phyloP scores from a whole-genome alignment of 176 grass and related monocot species.

The Pontederia crassipes region DNA sequence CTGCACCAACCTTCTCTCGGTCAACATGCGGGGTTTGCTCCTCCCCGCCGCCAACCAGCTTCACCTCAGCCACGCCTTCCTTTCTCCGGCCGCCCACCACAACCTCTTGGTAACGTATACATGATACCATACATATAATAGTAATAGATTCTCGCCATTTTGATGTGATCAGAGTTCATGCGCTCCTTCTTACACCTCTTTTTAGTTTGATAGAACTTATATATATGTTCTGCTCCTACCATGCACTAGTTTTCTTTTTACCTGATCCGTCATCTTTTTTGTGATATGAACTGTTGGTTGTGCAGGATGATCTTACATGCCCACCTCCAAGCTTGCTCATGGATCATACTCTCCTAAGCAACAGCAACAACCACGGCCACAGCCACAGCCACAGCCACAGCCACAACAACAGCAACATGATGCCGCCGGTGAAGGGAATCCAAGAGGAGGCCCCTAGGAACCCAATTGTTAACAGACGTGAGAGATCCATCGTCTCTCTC shows the following conservation, averaged over 20 bases:
- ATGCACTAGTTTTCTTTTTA: background rate
- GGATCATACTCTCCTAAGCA: slow-evolving; percentile 27
- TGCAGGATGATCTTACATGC: slow-evolving; percentile 55
- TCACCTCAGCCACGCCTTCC: slow-evolving; percentile 49
- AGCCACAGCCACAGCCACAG: slow-evolving; percentile 35
- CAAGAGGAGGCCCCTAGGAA: background rate
- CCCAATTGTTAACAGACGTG: background rate
- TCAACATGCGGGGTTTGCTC: slow-evolving; percentile 64
- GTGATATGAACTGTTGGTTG: background rate
- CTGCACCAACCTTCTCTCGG: slow-evolving; percentile 83
- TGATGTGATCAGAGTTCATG: background rate
- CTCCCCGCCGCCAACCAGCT: slow-evolving; percentile 59
- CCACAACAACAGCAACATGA: slow-evolving; percentile 27
- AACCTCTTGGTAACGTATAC: slow-evolving; percentile 32
- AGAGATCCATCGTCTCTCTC: background rate
- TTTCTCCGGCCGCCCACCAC: slow-evolving; percentile 57
- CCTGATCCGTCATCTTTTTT: background rate
- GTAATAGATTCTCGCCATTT: background rate
- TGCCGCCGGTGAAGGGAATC: background rate
- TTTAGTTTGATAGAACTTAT: background rate
- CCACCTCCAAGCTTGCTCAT: slow-evolving; percentile 33
- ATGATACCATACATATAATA: background rate
- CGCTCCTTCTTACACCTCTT: background rate
- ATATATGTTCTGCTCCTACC: background rate
- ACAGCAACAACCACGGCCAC: background rate